Conservation (phyloP, 2,329 filamentous ascomycete species). For the Fusarium devonianum region DNA sequence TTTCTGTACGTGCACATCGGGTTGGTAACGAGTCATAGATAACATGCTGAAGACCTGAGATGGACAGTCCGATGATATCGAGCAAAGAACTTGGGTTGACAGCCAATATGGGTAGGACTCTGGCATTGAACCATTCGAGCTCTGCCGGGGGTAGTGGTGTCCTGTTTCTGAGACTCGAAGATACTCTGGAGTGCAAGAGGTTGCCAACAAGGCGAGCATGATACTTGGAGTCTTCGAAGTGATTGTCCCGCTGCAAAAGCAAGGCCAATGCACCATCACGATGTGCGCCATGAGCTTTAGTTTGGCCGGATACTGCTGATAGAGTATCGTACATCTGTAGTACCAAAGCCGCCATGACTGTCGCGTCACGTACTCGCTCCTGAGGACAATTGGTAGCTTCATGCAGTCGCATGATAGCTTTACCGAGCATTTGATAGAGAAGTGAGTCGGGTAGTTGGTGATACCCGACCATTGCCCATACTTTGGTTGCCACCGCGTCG, state of each 20-base stretch:
- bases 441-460: rapidly evolving
- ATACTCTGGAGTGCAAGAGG: constrained; percentile 22
- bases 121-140: not conserved
- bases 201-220: constrained; percentile 14
- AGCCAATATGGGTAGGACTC: constrained; percentile 8
- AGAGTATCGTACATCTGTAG: constrained; percentile 23
- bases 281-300: constrained; percentile 9
- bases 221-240: not conserved
- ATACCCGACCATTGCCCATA: constrained; percentile 13
- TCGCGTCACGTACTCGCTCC: constrained; percentile 2
- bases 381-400: not conserved
- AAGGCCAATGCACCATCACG: constrained; percentile 19
- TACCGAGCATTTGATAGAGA: not conserved
- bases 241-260: not conserved
- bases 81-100: constrained; percentile 21
- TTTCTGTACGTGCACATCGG: no score
- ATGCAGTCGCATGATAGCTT: constrained; percentile 11
- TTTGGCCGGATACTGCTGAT: constrained; percentile 3
- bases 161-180: not conserved
- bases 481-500: constrained; percentile 2
- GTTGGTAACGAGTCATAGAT: not conserved
- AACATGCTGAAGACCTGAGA: not conserved
- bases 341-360: constrained; percentile 18
- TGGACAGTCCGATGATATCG: constrained; percentile 12
- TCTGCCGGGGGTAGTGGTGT: not conserved